A percentile compares a stretch with the other conserved stretches of the same genome.
These are phyloP conservation scores for Monosporozyma unispora DNA, from an alignment of 805 yeast species.

Conservation along the genomic window DNA sequence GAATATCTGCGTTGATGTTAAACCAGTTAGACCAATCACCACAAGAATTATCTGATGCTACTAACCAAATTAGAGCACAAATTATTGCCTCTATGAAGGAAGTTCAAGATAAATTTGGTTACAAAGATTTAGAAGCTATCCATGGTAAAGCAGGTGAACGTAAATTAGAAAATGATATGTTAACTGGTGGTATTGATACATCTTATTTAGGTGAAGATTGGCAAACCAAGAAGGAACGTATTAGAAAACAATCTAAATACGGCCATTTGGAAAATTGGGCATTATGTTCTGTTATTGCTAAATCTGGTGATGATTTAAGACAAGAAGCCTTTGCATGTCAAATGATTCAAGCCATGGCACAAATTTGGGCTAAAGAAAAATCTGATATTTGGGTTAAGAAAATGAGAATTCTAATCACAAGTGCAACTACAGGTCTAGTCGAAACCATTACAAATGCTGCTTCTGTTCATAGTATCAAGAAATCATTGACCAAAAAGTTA, in stretches of 20 bases:
- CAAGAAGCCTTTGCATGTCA: constrained; percentile 99
- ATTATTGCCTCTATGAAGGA: constrained; percentile 68
- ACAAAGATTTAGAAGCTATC: constrained; percentile 40
- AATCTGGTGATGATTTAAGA: constrained; percentile 90
- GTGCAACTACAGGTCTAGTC: constrained; percentile 83
- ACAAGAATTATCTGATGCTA: constrained; percentile 36
- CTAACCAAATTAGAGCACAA: constrained; percentile 61
- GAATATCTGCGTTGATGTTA: constrained; percentile 92
- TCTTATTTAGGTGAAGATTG: constrained; percentile 88
- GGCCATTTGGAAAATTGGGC: constrained; percentile 94
- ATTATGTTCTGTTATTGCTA: constrained; percentile 87
- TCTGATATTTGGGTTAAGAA: constrained; percentile 84
- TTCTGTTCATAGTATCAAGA: constrained; percentile 89
- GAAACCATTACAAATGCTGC: constrained; percentile 94
- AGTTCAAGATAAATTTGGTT: constrained; percentile 58
- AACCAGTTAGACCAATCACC: constrained; percentile 72
- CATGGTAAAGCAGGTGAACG: constrained; percentile 82
- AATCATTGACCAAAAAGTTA: constrained; percentile 74
- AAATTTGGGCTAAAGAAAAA: constrained; percentile 64
- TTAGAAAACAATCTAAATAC: constrained; percentile 63
- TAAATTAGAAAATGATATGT: constrained; percentile 84
- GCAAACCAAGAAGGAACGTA: constrained; percentile 72
- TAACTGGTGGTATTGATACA: constrained; percentile 60
- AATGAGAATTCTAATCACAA: constrained; percentile 87
- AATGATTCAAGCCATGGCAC: constrained; percentile 75